Percentiles rank a stretch among this genome's conserved stretches.
Evolutionary conservation across 176 grass and related monocot species (phyloP).

Genomic region (Lolium multiflorum): DNA sequence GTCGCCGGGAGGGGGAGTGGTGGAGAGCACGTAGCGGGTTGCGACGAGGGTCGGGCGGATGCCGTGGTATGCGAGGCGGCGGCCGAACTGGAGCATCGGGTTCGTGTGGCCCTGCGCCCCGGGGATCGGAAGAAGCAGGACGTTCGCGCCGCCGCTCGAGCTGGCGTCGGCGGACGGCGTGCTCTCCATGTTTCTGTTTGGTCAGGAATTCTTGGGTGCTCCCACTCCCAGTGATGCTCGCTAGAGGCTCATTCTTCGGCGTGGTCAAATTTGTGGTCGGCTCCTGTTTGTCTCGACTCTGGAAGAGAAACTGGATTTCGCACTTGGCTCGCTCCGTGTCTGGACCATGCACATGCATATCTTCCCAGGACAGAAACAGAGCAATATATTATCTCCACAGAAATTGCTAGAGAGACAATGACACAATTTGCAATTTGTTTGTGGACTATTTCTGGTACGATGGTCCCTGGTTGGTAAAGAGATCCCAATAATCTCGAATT

Average conservation of each 20-base stretch:
- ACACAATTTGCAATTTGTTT: not conserved
- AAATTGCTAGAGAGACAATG: not conserved
- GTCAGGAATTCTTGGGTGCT: not conserved
- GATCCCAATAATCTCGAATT: no score
- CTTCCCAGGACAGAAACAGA: not conserved
- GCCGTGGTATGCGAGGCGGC: conserved; percentile 30
- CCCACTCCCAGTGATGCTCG: no score
- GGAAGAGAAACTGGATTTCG: not conserved
- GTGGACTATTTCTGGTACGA: no score
- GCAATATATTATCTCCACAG: not conserved
- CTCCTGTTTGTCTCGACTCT: no score
- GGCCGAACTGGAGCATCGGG: conserved; percentile 43
- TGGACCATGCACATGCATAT: not conserved
- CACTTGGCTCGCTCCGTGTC: not conserved
- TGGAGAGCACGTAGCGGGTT: conserved; percentile 18
- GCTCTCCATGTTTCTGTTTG: not conserved
- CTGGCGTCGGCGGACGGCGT: not conserved
- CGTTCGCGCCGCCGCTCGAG: not conserved
- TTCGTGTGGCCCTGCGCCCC: conserved; percentile 40
- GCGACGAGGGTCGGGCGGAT: conserved; percentile 25
- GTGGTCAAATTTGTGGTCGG: not conserved
- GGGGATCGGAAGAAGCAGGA: conserved; percentile 6
- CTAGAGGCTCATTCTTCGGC: not conserved
- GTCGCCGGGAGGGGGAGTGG: not conserved
- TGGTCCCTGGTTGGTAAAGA: no score